Percentiles rank a stretch among this genome's conserved stretches.
Conservation (phyloP, 495 filamentous ascomycete species). For the Aspergillus bertholletiae region DNA sequence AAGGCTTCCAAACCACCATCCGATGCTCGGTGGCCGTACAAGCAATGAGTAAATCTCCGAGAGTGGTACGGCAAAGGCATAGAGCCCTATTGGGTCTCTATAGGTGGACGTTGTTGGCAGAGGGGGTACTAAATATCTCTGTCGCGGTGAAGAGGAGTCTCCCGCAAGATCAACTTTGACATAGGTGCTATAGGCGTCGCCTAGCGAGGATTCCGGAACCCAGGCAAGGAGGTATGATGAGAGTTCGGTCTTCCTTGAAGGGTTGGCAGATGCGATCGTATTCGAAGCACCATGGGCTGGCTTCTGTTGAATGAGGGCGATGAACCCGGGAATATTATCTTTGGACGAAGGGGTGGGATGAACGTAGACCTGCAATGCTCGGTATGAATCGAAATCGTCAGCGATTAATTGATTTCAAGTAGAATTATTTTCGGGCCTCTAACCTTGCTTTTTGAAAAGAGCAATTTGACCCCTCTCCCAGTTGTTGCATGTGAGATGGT, state of each 20-base stretch:
- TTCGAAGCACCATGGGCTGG: constrained; percentile 23
- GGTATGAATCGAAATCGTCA: constrained; percentile 5
- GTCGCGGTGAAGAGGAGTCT: constrained; percentile 71
- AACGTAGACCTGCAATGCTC: constrained; percentile 74
- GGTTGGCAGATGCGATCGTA: constrained; percentile 41
- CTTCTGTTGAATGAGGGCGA: constrained; percentile 93
- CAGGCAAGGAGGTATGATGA: constrained; percentile 85
- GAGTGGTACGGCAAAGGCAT: constrained; percentile 89
- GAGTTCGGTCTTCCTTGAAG: constrained; percentile 44
- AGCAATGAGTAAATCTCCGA: constrained; percentile 86
- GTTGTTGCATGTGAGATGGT: constrained; percentile 83
- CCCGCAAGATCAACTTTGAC: constrained; percentile 92
- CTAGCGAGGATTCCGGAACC: constrained; percentile 87
- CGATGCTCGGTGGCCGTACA: constrained; percentile 85
- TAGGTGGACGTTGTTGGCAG: constrained; percentile 75
- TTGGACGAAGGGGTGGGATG: constrained; percentile 90
- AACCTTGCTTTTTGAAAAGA: constrained; percentile 96
- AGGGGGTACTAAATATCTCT: constrained; percentile 86
- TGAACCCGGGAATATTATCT: constrained; percentile 96
- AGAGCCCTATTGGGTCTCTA: constrained; percentile 68
- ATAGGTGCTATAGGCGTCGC: constrained; percentile 81
- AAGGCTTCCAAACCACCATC: constrained; percentile 97
- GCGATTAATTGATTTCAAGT: not conserved
- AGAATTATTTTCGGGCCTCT: constrained; percentile 9
- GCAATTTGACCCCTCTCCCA: constrained; percentile 85